Conservation (phyloP, 306 rosid species). For the Heteromeles arbutifolia region DNA sequence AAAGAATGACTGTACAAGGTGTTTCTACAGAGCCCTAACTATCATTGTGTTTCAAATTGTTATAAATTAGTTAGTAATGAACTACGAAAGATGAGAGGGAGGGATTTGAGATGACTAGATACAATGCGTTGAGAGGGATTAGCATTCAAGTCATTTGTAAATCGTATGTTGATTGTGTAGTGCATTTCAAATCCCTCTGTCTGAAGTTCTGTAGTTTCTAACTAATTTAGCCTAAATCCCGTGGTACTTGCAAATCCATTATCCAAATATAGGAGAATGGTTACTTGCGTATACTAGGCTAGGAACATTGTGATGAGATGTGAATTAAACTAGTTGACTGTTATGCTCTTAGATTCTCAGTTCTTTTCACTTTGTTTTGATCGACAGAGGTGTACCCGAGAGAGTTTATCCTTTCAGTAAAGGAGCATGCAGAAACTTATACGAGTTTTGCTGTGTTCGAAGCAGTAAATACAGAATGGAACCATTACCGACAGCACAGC, state of each 20-base stretch:
- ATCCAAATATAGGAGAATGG: background rate
- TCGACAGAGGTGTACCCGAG: conserved; percentile 68
- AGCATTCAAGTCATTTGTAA: background rate
- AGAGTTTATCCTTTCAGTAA: conserved; percentile 86
- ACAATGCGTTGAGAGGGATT: background rate
- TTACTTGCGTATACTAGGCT: background rate
- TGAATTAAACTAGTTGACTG: background rate
- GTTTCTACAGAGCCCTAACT: background rate
- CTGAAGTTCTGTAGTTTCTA: background rate
- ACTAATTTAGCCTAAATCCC: background rate
- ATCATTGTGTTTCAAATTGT: background rate
- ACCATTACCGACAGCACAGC: conserved; percentile 48
- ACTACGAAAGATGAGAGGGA: background rate
- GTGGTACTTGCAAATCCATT: background rate
- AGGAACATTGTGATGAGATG: background rate
- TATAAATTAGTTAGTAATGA: background rate
- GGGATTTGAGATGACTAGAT: background rate
- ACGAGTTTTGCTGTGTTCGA: conserved; percentile 59
- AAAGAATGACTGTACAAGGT: background rate
- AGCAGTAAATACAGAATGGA: conserved; percentile 40
- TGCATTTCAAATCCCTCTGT: background rate
- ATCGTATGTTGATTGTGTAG: background rate
- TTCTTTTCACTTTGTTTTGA: background rate
- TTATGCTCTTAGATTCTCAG: conserved; percentile 1
- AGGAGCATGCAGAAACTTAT: conserved; percentile 66